Evolutionary conservation across 306 rosid species (phyloP), one percentile per base, ranked within the genome.

Genomic region (Alnus rubra): DNA sequence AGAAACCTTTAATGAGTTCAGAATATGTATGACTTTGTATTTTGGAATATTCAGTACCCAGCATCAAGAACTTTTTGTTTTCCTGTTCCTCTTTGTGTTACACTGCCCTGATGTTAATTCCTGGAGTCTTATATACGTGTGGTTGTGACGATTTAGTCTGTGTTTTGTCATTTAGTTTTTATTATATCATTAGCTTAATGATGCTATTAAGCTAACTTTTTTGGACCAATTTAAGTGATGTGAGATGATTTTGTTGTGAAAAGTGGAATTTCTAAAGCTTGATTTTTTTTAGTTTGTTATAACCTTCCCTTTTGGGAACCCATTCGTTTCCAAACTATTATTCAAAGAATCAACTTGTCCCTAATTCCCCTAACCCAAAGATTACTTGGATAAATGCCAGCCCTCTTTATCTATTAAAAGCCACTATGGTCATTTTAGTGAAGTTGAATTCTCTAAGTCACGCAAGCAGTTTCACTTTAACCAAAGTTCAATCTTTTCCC

Each of bases 171-270:
- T 67, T 39, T 39, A 9, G 14, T 16, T 37, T 74, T 11, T 53
- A 18, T 48, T 8, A 23, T 30, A 23, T 30, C 33, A 14, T 31
- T 76, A 28, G 39, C 62, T 39, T 39, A 16, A 39, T 67, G 51
- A 67, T 42, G 31, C 28, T 42, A 3, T 42, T 67, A 8, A 42
- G 30, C 39, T 7, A 13, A 62, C 6, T 67, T 67, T 42, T 10
- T 18, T 1, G 15, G 31, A 68, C 50, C 72, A 68, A 44, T 68
- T n/a, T 16, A 18, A 18, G 19, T 55, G 19, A 54, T 45, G 58
- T 44, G 28, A 42, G 62, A 69, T 69, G 58, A 78, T 78, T 69
- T 78, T 78, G 75, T 69, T 69, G 33, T 37, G 8, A 54, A 69
- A 1, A 39, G 48, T 56, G 35, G 53, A 42, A 8, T 18, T 18